Base-by-base conservation (phyloP, 306 rosid genomes). In the Lathyrus oleraceus region DNA sequence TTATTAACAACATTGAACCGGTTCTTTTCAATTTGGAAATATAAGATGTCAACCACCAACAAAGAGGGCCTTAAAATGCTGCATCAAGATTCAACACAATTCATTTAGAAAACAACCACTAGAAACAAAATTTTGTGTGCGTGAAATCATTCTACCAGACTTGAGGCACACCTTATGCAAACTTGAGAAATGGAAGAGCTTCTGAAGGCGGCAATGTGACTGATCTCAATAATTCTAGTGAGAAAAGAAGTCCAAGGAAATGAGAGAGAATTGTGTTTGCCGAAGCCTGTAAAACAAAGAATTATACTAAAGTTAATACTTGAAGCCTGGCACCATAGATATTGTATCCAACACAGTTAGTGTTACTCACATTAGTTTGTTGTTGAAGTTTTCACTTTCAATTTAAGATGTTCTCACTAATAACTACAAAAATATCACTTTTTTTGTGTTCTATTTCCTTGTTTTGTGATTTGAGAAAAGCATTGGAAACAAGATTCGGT, bases 211-310 rank as follows among this genome's bases (percentile, higher is more conserved):
- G 90, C 65, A 86, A 52, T 7, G 97, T 87, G 69, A 95, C 97
- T 0, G 96, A 87, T 64, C 99, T 88, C 73, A 95, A 83, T 66
- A 95, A 86, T 86, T 91, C 99, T 70, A 91, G 65, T 1, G 99
- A 91, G 89, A 77, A 91, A 67, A 87, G 80, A 36, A 95, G 91
- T 57, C 99, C 99, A 38, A 91, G 81, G 82, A 95, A 95, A 82
- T 95, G 99, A 36, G 99, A 95, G 57, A 94, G 97, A 76, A 95
- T 87, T 3, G 95, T 84, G 84, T 95, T 95, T 2, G 99, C 99
- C 1, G 99, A 87, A 73, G 99, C 99, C 99, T 95, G 80, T 67
- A 76, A 69, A 59, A 56, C 13, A 47, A 51, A 61, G 23, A 48
- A 52, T 51, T 27, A 25, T 5, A 16, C 52, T 10, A 16, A 11